phyloP scores from a whole-genome alignment of 495 filamentous ascomycete species.

The Penicillium bovifimosum region DNA sequence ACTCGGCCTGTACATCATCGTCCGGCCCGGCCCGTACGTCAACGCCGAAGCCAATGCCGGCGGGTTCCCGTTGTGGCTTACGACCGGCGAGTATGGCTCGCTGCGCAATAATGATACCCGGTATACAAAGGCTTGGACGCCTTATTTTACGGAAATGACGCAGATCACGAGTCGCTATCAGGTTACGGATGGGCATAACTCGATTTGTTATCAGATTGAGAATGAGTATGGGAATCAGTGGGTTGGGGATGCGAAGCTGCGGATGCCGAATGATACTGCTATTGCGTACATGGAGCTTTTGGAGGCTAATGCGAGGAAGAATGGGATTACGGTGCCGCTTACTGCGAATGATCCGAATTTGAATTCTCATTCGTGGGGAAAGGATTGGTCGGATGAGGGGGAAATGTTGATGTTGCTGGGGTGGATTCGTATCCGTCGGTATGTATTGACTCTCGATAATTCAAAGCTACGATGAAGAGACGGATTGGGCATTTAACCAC shows the following conservation, averaged over 20 bases:
- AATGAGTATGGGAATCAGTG: slow-evolving; percentile 60
- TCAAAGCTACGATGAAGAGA: not conserved
- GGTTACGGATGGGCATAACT: slow-evolving; percentile 52
- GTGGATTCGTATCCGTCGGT: slow-evolving; percentile 54
- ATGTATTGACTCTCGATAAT: not conserved
- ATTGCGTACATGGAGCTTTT: slow-evolving; percentile 54
- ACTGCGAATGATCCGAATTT: slow-evolving; percentile 53
- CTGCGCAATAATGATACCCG: slow-evolving; percentile 53
- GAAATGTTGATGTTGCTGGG: slow-evolving; percentile 53
- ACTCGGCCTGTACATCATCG: slow-evolving; percentile 34
- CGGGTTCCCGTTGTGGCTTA: slow-evolving; percentile 57
- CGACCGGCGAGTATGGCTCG: slow-evolving; percentile 55
- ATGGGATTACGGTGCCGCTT: slow-evolving; percentile 51
- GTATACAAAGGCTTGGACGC: slow-evolving; percentile 46
- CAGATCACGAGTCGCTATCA: slow-evolving; percentile 47
- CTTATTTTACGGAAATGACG: slow-evolving; percentile 47
- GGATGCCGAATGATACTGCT: slow-evolving; percentile 43
- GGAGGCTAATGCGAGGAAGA: slow-evolving; percentile 41
- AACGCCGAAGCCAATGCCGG: slow-evolving; percentile 51
- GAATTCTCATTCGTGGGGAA: slow-evolving; percentile 48
- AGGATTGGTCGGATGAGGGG: slow-evolving; percentile 48
- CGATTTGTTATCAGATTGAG: slow-evolving; percentile 54
- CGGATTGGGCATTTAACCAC: not conserved
- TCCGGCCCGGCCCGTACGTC: slow-evolving; percentile 39
- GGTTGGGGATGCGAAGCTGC: slow-evolving; percentile 31